phyloP scores from a whole-genome alignment of 257 asterid species.

The Ilex asprella region DNA sequence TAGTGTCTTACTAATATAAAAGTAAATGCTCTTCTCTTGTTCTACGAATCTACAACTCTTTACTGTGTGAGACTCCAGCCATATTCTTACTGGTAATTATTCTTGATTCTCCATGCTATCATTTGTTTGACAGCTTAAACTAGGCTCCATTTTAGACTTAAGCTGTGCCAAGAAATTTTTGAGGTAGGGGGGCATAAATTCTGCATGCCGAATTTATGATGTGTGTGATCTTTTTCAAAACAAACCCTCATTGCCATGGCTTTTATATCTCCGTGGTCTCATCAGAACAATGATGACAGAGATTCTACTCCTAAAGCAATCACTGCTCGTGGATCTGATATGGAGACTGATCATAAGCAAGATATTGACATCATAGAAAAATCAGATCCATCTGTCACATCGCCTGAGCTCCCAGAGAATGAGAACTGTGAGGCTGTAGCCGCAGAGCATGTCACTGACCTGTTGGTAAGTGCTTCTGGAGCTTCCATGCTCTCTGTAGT shows the following conservation, averaged over 20 bases:
- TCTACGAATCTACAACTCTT: too few relatives aligned
- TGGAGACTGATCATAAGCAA: constrained; percentile 27
- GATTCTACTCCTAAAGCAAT: constrained; percentile 20
- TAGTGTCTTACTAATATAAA: too few relatives aligned
- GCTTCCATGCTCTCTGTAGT: neutral
- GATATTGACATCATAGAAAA: constrained; percentile 13
- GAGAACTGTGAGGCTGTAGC: constrained; percentile 21
- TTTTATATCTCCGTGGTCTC: constrained; percentile 10
- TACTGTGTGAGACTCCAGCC: too few relatives aligned
- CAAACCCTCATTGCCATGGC: too few relatives aligned
- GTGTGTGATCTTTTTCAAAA: neutral
- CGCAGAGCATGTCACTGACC: constrained; percentile 47
- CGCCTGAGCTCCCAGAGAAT: constrained; percentile 18
- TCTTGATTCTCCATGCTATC: too few relatives aligned
- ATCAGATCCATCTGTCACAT: constrained; percentile 22
- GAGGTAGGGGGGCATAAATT: too few relatives aligned
- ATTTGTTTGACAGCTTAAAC: too few relatives aligned
- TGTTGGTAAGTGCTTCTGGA: constrained; percentile 37
- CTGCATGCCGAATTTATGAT: neutral
- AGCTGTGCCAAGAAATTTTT: too few relatives aligned
- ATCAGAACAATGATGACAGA: constrained; percentile 34
- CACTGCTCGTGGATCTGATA: constrained; percentile 19
- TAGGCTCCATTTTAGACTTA: too few relatives aligned
- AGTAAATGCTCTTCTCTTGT: too few relatives aligned
- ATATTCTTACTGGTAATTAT: too few relatives aligned